Conservation (phyloP, 2,329 filamentous ascomycete genomes). For the Didymella arachidicola region DNA sequence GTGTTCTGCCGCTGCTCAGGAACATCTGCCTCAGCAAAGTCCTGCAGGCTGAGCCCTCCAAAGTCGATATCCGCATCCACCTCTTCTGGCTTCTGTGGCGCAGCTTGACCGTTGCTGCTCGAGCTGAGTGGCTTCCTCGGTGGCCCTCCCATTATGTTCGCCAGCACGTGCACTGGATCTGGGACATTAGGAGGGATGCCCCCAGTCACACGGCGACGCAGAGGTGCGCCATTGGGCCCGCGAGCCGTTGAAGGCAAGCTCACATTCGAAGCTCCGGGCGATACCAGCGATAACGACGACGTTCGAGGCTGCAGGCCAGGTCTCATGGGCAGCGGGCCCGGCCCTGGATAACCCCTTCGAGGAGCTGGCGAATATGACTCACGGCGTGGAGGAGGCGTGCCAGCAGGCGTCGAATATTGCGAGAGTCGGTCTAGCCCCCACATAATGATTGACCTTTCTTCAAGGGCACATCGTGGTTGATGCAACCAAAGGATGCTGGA, state of each 20-base stretch:
- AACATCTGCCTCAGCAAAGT: slow-evolving; percentile 63
- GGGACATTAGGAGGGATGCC: slow-evolving; percentile 63
- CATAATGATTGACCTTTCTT: slow-evolving; percentile 60
- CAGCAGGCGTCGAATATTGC: slow-evolving; percentile 70
- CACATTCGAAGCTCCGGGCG: slow-evolving; percentile 75
- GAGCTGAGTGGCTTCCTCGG: slow-evolving; percentile 37
- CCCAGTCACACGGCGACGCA: slow-evolving; percentile 65
- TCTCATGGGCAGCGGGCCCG: slow-evolving; percentile 72
- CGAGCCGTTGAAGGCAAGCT: slow-evolving; percentile 74
- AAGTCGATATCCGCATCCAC: slow-evolving; percentile 79
- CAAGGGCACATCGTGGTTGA: slow-evolving; percentile 8
- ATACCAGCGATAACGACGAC: slow-evolving; percentile 79
- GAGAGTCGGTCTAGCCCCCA: slow-evolving; percentile 86
- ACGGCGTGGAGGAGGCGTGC: slow-evolving; percentile 67
- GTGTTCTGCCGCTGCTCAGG: slow-evolving; percentile 41
- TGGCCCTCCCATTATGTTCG: slow-evolving; percentile 62
- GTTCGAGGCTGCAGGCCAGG: slow-evolving; percentile 73
- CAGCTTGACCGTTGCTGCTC: slow-evolving; percentile 24
- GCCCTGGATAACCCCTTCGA: slow-evolving; percentile 74
- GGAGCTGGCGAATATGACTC: slow-evolving; percentile 77
- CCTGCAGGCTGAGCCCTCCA: slow-evolving; percentile 75
- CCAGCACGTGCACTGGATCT: slow-evolving; percentile 76
- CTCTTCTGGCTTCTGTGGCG: slow-evolving; percentile 55
- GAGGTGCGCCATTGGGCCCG: slow-evolving; percentile 70
- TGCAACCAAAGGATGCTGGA: not conserved